Percentiles rank a stretch among this genome's conserved stretches.
Evolutionary conservation across 495 filamentous ascomycete species (phyloP).

Genomic region (Pseudomonodictys pantanalensis): DNA sequence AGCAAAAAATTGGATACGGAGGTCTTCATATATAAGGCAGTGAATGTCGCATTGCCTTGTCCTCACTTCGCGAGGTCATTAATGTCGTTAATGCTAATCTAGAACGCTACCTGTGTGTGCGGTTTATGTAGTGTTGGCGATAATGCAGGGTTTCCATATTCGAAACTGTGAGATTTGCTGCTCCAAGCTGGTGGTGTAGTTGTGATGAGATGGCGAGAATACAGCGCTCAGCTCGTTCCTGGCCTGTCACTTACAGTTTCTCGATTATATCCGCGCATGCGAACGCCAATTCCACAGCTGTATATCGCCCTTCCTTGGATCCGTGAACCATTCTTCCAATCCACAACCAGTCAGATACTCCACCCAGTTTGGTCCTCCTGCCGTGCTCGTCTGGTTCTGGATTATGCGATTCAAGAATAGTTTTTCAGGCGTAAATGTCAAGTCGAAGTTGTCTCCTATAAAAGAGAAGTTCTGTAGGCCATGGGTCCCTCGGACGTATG

Average conservation of each 20-base stretch:
- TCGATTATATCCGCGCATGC: constrained; percentile 51
- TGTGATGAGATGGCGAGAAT: constrained; percentile 49
- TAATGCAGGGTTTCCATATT: constrained; percentile 8
- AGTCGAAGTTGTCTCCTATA: constrained; percentile 47
- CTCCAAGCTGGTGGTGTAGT: constrained; percentile 42
- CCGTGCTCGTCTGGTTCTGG: constrained; percentile 50
- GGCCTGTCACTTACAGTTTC: no score
- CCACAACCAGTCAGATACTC: constrained; percentile 51
- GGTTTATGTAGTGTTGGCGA: not conserved
- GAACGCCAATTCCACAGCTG: constrained; percentile 59
- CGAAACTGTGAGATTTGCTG: constrained; percentile 6
- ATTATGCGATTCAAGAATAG: constrained; percentile 50
- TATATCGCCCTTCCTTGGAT: constrained; percentile 42
- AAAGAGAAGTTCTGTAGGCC: constrained; percentile 51
- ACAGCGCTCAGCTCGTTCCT: no score
- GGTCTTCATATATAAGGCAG: constrained; percentile 40
- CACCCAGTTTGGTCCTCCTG: constrained; percentile 52
- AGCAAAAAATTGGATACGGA: constrained; percentile 41
- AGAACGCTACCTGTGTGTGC: constrained; percentile 1
- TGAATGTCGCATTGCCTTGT: constrained; percentile 17
- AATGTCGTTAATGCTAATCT: constrained; percentile 35
- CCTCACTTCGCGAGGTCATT: constrained; percentile 13
- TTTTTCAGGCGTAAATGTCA: constrained; percentile 42
- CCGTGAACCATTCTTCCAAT: constrained; percentile 38
- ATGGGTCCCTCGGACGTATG: constrained; percentile 51